Percentiles rank a stretch among this genome's conserved stretches.
phyloP scores from a whole-genome alignment of 305 asterid species.

The Stenogyne calaminthoides region DNA sequence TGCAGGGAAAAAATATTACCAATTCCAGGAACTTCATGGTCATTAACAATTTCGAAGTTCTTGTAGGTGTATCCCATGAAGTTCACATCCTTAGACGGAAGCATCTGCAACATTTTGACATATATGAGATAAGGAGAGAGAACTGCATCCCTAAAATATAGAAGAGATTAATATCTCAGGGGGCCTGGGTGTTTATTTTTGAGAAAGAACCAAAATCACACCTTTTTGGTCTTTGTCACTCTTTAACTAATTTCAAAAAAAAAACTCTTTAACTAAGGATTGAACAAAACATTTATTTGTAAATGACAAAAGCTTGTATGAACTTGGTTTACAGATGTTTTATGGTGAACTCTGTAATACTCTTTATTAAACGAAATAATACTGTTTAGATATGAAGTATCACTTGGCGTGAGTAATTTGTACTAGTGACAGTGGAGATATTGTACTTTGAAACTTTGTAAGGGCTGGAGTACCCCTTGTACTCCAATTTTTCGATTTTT shows the following conservation, averaged over 20 bases:
- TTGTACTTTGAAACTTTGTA: too few species aligned
- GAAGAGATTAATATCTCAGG: background rate
- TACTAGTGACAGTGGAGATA: too few species aligned
- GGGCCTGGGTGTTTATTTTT: background rate
- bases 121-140: slow-evolving; percentile 21
- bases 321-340: too few species aligned
- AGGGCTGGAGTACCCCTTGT: too few species aligned
- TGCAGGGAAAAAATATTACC: slow-evolving; percentile 42
- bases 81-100: slow-evolving; percentile 87
- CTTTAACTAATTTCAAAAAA: too few species aligned
- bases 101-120: slow-evolving; percentile 64
- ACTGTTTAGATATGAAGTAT: too few species aligned
- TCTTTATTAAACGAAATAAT: too few species aligned
- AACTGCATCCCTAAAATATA: too few species aligned
- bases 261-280: too few species aligned
- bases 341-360: too few species aligned
- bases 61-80: slow-evolving; percentile 93
- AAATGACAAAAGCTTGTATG: background rate
- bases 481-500: too few species aligned
- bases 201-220: background rate
- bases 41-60: slow-evolving; percentile 90
- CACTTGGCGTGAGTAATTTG: too few species aligned
- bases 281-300: background rate
- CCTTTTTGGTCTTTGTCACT: background rate
- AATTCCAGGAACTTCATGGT: slow-evolving; percentile 83